These are phyloP conservation scores for Glarea lozoyensis DNA, from an alignment of 495 filamentous ascomycete species.

Conservation along the genomic window DNA sequence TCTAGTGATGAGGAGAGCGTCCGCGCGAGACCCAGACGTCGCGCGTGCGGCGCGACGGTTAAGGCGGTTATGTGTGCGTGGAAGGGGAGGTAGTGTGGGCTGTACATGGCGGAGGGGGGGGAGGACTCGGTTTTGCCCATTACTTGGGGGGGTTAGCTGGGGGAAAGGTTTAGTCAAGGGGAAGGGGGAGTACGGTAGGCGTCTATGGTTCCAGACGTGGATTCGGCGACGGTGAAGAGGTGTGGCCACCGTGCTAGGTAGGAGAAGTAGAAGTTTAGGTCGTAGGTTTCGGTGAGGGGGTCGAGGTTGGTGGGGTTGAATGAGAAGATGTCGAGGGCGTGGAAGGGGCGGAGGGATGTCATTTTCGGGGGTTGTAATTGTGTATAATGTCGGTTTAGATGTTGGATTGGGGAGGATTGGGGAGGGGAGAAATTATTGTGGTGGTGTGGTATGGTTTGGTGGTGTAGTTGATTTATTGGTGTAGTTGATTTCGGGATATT, in stretches of 20 bases:
- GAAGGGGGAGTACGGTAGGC: slow-evolving; percentile 69
- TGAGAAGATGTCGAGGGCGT: slow-evolving; percentile 63
- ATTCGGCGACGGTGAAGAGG: slow-evolving; percentile 81
- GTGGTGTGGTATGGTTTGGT: background rate
- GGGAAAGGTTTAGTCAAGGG: background rate
- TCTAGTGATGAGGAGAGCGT: slow-evolving; percentile 73
- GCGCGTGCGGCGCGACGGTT: slow-evolving; percentile 79
- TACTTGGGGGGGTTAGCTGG: slow-evolving; percentile 41
- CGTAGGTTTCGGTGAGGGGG: slow-evolving; percentile 91
- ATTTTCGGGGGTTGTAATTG: slow-evolving; percentile 28
- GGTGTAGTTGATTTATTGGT: background rate
- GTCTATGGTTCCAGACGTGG: slow-evolving; percentile 70
- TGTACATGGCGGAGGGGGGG: slow-evolving; percentile 57
- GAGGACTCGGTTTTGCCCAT: slow-evolving; percentile 95
- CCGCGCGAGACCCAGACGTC: slow-evolving; percentile 78
- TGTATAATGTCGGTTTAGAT: background rate
- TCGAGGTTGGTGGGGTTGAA: slow-evolving; percentile 85
- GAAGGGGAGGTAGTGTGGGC: slow-evolving; percentile 86
- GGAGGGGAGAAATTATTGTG: background rate
- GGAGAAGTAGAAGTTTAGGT: slow-evolving; percentile 87
- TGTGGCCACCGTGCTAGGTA: slow-evolving; percentile 94
- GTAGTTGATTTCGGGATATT: background rate
- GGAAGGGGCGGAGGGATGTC: slow-evolving; percentile 64
- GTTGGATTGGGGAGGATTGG: background rate
- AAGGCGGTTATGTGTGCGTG: slow-evolving; percentile 97